A percentile compares a stretch with the other conserved stretches of the same genome.
phyloP scores from a whole-genome alignment of 192 early-diverging fungal genomes.

The Blastocladiella britannica region DNA sequence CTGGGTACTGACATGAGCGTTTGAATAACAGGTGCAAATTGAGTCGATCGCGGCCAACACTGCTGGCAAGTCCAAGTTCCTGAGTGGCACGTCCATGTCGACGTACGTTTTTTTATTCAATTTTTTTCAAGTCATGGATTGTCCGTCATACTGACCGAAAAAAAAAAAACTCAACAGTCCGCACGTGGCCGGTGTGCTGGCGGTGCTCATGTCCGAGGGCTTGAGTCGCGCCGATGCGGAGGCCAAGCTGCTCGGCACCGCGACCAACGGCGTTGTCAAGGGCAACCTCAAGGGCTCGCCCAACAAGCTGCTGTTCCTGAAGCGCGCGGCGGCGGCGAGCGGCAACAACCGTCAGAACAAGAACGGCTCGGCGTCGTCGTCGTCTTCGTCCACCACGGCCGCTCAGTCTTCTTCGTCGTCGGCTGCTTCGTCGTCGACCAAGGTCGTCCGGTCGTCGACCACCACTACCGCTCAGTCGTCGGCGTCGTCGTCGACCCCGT shows the following conservation, averaged over 20 bases:
- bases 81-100: conserved; percentile 72
- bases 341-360: neutral
- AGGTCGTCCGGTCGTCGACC: no score
- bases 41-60: conserved; percentile 38
- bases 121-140: no score
- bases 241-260: neutral
- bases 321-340: neutral
- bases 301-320: neutral
- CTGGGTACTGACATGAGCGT: no score
- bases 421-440: no score
- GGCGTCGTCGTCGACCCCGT: no score
- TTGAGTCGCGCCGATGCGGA: neutral
- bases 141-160: no score
- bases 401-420: no score
- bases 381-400: no score
- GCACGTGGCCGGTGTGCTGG: conserved; percentile 26
- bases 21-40: conserved; percentile 22
- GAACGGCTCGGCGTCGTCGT: no score
- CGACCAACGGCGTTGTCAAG: neutral
- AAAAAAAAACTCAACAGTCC: no score
- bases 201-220: conserved; percentile 16
- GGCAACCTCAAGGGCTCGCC: neutral
- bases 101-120: no score
- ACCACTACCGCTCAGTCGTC: no score
- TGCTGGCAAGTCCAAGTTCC: conserved; percentile 20